A percentile compares a stretch with the other conserved stretches of the same genome.
Conservation (phyloP, 2,329 filamentous ascomycete species). For the Claviceps sp. region DNA sequence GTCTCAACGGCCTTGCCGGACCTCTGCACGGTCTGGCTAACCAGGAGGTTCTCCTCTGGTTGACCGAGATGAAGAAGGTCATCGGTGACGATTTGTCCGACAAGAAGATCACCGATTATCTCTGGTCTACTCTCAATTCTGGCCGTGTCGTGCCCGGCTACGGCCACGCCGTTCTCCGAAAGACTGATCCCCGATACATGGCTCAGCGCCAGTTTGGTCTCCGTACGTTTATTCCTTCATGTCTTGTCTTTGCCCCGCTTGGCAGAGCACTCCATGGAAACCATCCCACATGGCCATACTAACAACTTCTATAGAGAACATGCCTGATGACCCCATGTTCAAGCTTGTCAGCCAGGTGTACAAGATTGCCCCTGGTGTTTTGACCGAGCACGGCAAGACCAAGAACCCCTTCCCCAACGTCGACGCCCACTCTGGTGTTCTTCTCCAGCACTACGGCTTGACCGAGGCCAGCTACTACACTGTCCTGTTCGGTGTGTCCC, state of each 20-base stretch:
- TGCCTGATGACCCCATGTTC: slow-evolving; percentile 98
- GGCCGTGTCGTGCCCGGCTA: slow-evolving; percentile 97
- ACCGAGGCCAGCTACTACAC: slow-evolving; percentile 99
- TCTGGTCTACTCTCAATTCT: slow-evolving; percentile 91
- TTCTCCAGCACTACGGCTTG: slow-evolving; percentile 98
- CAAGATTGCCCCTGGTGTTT: slow-evolving; percentile 96
- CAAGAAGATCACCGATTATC: slow-evolving; percentile 93
- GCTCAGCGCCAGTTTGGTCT: slow-evolving; percentile 96
- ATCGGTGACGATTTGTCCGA: slow-evolving; percentile 93
- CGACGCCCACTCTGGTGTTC: slow-evolving; percentile 95
- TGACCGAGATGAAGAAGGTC: slow-evolving; percentile 94
- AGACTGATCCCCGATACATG: slow-evolving; percentile 98
- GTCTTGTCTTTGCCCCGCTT: background rate
- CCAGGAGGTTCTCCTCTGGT: slow-evolving; percentile 99
- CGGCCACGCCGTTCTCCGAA: slow-evolving; percentile 96
- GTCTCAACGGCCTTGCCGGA: slow-evolving; percentile 94
- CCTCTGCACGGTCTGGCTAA: slow-evolving; percentile 98
- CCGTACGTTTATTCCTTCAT: slow-evolving; percentile 18
- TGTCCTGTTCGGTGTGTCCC: slow-evolving; percentile 96
- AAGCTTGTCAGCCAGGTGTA: slow-evolving; percentile 99
- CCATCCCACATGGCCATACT: slow-evolving; percentile 6
- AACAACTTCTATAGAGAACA: slow-evolving; percentile 44
- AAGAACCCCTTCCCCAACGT: slow-evolving; percentile 99
- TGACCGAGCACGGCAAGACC: slow-evolving; percentile 99
- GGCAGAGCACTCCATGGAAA: background rate